Percentiles rank a stretch among this genome's conserved stretches.
Evolutionary conservation across 768 basidiomycete genomes (phyloP).

Genomic region (Tricholoma flavovirens): DNA sequence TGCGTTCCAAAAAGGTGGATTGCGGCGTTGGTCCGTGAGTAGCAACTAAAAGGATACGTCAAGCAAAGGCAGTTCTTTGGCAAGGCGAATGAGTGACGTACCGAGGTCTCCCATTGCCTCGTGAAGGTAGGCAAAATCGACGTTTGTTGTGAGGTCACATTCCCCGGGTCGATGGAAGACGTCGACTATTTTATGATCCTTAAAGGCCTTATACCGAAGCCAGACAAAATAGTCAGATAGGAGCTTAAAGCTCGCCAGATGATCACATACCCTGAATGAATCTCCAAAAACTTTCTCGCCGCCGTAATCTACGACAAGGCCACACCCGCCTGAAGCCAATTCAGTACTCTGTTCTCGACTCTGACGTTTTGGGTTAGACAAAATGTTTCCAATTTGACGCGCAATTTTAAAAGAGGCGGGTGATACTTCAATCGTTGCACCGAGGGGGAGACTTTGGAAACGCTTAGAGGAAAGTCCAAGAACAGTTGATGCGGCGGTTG

Average conservation of each 20-base stretch:
- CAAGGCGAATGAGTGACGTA: not conserved
- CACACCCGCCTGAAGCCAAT: slow-evolving; percentile 42
- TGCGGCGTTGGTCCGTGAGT: slow-evolving; percentile 73
- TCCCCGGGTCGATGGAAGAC: slow-evolving; percentile 81
- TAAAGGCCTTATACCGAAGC: slow-evolving; percentile 65
- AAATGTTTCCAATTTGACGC: slow-evolving; percentile 58
- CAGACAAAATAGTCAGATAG: not conserved
- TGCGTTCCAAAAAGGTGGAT: slow-evolving; percentile 64
- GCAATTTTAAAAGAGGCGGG: slow-evolving; percentile 65
- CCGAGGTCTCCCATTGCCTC: slow-evolving; percentile 70
- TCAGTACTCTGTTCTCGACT: not conserved
- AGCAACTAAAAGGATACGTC: slow-evolving; percentile 30
- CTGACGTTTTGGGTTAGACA: slow-evolving; percentile 21
- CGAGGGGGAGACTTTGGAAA: slow-evolving; percentile 61
- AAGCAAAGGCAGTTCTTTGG: slow-evolving; percentile 11
- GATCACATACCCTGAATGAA: slow-evolving; percentile 70
- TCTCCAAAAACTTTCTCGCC: slow-evolving; percentile 58
- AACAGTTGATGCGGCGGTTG: slow-evolving; percentile 45
- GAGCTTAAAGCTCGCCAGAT: not conserved
- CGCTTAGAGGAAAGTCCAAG: slow-evolving; percentile 63
- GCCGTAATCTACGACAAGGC: slow-evolving; percentile 89
- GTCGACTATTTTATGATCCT: slow-evolving; percentile 78
- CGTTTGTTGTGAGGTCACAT: slow-evolving; percentile 93
- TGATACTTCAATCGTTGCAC: slow-evolving; percentile 77
- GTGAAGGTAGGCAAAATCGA: slow-evolving; percentile 86